Evolutionary conservation across 306 rosid genomes (phyloP).

Genomic region (Glycine tomentella): DNA sequence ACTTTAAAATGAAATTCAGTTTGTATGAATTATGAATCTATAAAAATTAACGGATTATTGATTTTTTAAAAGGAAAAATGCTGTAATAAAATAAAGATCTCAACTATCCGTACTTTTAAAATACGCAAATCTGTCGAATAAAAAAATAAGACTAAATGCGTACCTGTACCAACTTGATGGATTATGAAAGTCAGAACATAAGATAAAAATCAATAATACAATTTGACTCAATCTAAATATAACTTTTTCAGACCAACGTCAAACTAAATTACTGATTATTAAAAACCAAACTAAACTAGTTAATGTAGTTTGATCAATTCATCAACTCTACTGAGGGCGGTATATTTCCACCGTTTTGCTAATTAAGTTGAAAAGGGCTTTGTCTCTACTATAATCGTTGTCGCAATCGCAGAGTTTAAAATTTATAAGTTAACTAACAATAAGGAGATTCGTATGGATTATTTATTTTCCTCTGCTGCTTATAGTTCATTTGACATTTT

Average conservation of each 20-base stretch:
- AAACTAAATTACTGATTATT: constrained; percentile 2
- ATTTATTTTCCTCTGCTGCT: constrained; percentile 10
- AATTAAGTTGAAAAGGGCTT: neutral
- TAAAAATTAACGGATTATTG: neutral
- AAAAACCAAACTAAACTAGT: neutral
- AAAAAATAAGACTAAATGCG: neutral
- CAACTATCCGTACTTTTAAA: neutral
- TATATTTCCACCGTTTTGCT: no score
- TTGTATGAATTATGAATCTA: neutral
- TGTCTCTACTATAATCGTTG: neutral
- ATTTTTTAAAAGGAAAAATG: neutral
- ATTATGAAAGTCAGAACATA: constrained; percentile 9
- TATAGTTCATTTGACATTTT: constrained; percentile 8
- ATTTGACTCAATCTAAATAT: neutral
- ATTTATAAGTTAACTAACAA: constrained; percentile 7
- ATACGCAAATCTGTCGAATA: neutral
- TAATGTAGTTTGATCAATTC: constrained; percentile 18
- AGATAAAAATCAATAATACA: neutral
- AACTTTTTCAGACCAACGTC: neutral
- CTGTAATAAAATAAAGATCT: neutral
- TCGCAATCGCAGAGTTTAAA: constrained; percentile 5
- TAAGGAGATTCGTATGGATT: constrained; percentile 10
- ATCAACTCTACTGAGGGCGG: no score
- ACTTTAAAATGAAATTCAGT: neutral
- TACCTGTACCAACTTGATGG: neutral